Evolutionary conservation across 116 monocot genomes (phyloP), one percentile per base, ranked within the genome.

Genomic region (Dioscorea cayenensis): DNA sequence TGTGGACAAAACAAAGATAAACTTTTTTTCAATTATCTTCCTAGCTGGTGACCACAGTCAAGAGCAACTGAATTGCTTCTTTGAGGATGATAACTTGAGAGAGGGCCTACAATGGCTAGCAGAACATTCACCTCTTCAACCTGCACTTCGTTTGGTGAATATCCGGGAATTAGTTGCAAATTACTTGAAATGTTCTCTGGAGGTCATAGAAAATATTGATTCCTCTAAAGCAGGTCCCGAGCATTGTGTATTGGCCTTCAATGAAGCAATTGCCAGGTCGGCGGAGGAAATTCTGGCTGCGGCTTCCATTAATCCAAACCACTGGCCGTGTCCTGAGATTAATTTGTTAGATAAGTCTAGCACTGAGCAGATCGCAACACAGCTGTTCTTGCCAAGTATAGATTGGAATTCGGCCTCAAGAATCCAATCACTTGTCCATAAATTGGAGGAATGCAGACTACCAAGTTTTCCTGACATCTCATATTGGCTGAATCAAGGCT

Each of bases 301-400:
- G 19, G 85, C 91, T 60, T 79, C 75, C 21, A 22, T 63, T 49
- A 87, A 89, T 62, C 66, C 78, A 62, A 91, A 68, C 78, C 25
- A 65, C 36, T 99, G 99, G 99, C 99, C 99, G 48, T 50, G 83
- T 72, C 80, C 89, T 58, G 99, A 99, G 71, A 81, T 93, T 55
- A 66, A 79, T 69, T 68, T 83, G 20, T 72, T 96, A 16, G 77
- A 83, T 38, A 72, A 73, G 2, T 78, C 64, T 1, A 82, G 80
- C 36, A 66, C 64, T 68, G 88, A 90, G 64, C 66, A 67, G 12
- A 62, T 62, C n/a, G 21, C 65, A 28, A 66, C 74, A 51, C 67
- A 79, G n/a, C 71, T 67, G 63, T 82, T 66, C 36, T 82, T 94
- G 36, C 94, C 94, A 13, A 75, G 75, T 36, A 36, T 68, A 22